A percentile compares a stretch with the other conserved stretches of the same genome.
Evolutionary conservation across 169 alveolate species (phyloP).

Genomic region (Amoebophrya sp.): DNA sequence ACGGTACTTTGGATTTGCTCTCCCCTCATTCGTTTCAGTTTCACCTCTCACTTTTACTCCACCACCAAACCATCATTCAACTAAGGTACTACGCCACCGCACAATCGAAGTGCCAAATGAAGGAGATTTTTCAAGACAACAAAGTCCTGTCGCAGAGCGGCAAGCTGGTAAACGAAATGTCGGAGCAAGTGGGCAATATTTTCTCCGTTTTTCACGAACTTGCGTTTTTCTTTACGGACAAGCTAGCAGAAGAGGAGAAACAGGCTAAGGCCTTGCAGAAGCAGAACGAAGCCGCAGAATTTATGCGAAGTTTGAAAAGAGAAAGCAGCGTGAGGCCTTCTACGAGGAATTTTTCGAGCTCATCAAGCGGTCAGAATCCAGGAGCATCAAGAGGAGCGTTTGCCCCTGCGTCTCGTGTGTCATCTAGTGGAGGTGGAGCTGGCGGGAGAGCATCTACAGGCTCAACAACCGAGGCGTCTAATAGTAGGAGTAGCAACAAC

Average conservation of each 20-base stretch:
- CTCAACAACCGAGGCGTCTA: background rate
- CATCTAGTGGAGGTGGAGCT: background rate
- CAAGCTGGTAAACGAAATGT: background rate
- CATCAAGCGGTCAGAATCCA: background rate
- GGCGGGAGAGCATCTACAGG: background rate
- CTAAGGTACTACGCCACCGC: no score
- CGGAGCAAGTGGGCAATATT: background rate
- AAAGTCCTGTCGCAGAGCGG: background rate
- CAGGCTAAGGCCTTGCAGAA: background rate
- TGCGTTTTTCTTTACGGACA: background rate
- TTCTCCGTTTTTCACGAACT: background rate
- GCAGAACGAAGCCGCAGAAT: background rate
- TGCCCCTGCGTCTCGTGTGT: background rate
- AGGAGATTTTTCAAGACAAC: background rate
- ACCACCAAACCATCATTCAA: no score
- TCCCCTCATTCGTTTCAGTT: no score
- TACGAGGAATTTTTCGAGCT: background rate
- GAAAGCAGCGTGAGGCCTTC: no score
- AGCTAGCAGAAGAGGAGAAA: background rate
- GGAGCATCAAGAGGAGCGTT: background rate
- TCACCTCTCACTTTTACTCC: no score
- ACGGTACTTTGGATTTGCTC: no score
- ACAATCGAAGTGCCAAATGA: no score
- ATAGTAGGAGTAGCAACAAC: background rate
- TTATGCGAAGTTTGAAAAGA: background rate